Base-by-base conservation (phyloP, 2,329 filamentous ascomycete species). In the Gyromitra esculenta region DNA sequence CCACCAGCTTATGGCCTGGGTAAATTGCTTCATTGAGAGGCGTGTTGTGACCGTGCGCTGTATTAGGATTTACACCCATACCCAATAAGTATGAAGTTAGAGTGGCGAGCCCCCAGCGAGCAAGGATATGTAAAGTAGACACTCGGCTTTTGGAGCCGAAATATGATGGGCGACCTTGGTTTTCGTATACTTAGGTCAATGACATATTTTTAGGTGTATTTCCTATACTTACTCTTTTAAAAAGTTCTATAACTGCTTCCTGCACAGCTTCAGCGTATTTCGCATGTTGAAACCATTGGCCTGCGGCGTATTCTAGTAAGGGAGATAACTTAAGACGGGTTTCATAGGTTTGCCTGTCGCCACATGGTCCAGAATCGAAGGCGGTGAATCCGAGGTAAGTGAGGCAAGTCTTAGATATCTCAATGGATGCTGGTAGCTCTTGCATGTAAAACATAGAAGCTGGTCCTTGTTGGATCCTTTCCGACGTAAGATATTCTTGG, bases 321-420 rank as follows among this genome's bases (percentile, higher is more conserved):
- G 56, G 64, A 21, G 45, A 75, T 18, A 8, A 43, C 1, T n/a
- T 1, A 31, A 60, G 39, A 0, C 54, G 39, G 5, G 1, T 4
- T 0, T 50, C 8, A 35, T 21, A n/a, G 5, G 37, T 25, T 1
- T 2, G 4, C 6, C 1, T 3, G 11, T 11, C 35, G 39, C 3
- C 2, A 39, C 43, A 69, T 21, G 35, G 31, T 4, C 73, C 62
- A 4, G 68, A 15, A 13, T n/a, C 11, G 7, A 77, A 74, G n/a
- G 73, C 62, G 8, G 59, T 45, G 25, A 74, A 74, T 37, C 54
- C 39, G n/a, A 77, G 31, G 15, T 74, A 77, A 0, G 70, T 70
- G n/a, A 77, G 52, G 11, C 57, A 74, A 25, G 57, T 18, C 48
- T 59, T 69, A 0, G 64, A 64, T 54, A 74, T 41, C 5, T 65